Evolutionary conservation across 148 eudicot genomes (phyloP).

Genomic region (Rhododendron vialii): DNA sequence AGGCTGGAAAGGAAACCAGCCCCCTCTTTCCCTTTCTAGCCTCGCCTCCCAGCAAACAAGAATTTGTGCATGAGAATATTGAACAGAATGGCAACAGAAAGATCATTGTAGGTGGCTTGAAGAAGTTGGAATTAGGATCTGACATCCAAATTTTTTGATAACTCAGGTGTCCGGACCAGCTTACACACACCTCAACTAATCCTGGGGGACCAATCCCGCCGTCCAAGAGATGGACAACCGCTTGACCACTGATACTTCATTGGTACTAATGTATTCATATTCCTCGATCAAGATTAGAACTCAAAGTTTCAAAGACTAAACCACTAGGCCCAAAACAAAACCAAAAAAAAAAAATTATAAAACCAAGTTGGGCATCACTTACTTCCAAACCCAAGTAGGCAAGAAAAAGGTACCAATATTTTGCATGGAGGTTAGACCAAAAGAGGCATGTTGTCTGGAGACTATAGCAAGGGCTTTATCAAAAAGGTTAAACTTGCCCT

Average conservation of each 20-base stretch:
- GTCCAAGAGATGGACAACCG: neutral
- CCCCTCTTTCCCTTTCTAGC: neutral
- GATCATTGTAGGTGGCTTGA: neutral
- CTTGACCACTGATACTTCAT: neutral
- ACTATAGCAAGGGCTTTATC: neutral
- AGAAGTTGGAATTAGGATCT: neutral
- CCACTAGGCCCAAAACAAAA: neutral
- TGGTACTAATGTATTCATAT: neutral
- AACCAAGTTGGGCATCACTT: neutral
- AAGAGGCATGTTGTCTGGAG: neutral
- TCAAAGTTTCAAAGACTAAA: neutral
- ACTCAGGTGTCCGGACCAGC: too few species aligned
- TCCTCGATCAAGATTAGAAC: neutral
- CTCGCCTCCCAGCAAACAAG: neutral
- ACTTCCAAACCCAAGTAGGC: neutral
- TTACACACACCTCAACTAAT: neutral
- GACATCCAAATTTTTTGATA: neutral
- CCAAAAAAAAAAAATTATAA: neutral
- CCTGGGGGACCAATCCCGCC: neutral
- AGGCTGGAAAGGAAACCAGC: neutral
- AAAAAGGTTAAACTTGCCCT: neutral
- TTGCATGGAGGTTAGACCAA: neutral
- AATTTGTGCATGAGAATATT: neutral
- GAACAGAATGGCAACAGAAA: neutral
- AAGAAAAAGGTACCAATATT: neutral